Percentiles rank a stretch among this genome's conserved stretches.
These are phyloP conservation scores for Pseudopediastrum boryanum DNA, from an alignment of 139 green algal species.

Conservation along the genomic window DNA sequence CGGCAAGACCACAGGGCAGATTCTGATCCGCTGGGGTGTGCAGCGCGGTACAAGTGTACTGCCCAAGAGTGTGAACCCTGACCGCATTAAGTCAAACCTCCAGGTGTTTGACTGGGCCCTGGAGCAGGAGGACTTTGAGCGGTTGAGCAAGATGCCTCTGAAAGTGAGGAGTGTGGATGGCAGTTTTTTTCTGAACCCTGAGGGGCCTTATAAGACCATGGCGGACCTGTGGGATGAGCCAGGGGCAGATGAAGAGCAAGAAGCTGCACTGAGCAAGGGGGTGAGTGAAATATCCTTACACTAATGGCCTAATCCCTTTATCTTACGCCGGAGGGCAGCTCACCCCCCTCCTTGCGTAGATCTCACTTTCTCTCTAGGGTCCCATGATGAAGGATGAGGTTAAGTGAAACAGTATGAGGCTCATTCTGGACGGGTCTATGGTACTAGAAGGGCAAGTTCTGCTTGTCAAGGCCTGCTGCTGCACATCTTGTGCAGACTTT, in stretches of 20 bases:
- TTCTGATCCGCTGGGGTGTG: conserved; percentile 91
- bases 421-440: too few relatives aligned
- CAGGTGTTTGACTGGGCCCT: conserved; percentile 80
- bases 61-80: conserved; percentile 81
- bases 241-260: neutral
- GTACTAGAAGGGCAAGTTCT: too few relatives aligned
- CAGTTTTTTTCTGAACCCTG: conserved; percentile 63
- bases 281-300: too few relatives aligned
- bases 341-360: too few relatives aligned
- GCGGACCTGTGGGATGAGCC: conserved; percentile 87
- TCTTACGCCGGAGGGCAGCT: too few relatives aligned
- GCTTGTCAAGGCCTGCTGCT: too few relatives aligned
- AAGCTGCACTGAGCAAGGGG: too few relatives aligned
- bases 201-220: conserved; percentile 72
- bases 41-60: conserved; percentile 89
- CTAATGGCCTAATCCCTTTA: too few relatives aligned
- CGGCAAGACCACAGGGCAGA: conserved; percentile 65
- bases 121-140: conserved; percentile 54
- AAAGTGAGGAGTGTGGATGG: conserved; percentile 32
- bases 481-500: too few relatives aligned
- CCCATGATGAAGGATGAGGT: too few relatives aligned
- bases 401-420: too few relatives aligned
- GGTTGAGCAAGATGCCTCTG: conserved; percentile 55
- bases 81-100: conserved; percentile 86
- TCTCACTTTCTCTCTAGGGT: too few relatives aligned